phyloP scores from a whole-genome alignment of 2,329 filamentous ascomycete species.

The Neoscytalidium dimidiatum region DNA sequence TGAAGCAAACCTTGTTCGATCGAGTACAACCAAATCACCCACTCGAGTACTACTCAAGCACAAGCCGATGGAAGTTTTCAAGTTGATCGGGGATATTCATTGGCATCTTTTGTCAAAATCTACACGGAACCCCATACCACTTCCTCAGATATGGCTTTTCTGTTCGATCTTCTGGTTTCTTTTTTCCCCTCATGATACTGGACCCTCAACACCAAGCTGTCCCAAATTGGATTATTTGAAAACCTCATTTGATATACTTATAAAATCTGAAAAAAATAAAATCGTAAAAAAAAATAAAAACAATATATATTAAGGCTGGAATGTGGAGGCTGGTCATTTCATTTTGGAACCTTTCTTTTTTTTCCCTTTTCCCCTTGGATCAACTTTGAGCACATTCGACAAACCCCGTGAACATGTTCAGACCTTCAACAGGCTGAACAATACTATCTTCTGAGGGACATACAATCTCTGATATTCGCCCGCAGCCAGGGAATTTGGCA shows the following conservation, averaged over 20 bases:
- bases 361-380: background rate
- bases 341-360: background rate
- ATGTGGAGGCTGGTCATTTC: background rate
- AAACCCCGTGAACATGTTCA: background rate
- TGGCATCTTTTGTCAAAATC: background rate
- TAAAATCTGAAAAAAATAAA: too few species aligned
- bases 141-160: background rate
- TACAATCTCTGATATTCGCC: background rate
- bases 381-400: background rate
- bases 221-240: background rate
- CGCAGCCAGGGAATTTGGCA: background rate
- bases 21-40: background rate
- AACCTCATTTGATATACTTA: too few species aligned
- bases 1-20: background rate
- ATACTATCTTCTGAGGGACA: background rate
- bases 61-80: constrained; percentile 3
- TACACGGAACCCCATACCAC: background rate
- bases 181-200: background rate
- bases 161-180: background rate
- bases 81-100: background rate
- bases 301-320: background rate
- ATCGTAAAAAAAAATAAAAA: background rate
- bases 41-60: background rate
- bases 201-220: background rate
- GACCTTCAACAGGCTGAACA: constrained; percentile 2